phyloP scores from a whole-genome alignment of 1,284 basidiomycete genomes.

The Sparassis latifolia region DNA sequence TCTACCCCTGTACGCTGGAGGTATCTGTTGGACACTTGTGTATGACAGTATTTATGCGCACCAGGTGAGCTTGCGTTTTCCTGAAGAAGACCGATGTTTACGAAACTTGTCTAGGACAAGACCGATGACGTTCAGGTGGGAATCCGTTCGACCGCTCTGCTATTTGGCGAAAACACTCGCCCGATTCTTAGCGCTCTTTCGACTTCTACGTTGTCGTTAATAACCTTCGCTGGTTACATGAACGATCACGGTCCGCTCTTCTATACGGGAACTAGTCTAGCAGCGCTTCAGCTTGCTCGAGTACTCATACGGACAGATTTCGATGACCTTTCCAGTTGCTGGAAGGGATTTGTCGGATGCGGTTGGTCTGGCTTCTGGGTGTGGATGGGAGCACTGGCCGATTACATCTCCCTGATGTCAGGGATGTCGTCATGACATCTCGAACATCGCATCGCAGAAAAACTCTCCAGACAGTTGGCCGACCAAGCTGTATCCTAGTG shows the following conservation, averaged over 20 bases:
- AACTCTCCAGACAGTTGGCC: no score
- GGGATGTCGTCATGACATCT: background rate
- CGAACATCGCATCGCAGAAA: no score
- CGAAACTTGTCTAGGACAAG: slow-evolving; percentile 69
- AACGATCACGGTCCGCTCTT: slow-evolving; percentile 76
- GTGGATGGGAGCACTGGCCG: slow-evolving; percentile 77
- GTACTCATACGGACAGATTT: slow-evolving; percentile 80
- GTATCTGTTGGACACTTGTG: slow-evolving; percentile 89
- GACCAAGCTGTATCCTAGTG: no score
- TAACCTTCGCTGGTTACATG: slow-evolving; percentile 75
- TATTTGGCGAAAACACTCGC: slow-evolving; percentile 78
- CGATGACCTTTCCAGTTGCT: slow-evolving; percentile 79
- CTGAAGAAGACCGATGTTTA: background rate
- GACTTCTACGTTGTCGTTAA: slow-evolving; percentile 64
- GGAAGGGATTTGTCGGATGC: slow-evolving; percentile 87
- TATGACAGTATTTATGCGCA: slow-evolving; percentile 99
- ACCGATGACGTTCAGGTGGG: slow-evolving; percentile 83
- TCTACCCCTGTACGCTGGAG: slow-evolving; percentile 86
- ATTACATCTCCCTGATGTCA: slow-evolving; percentile 50
- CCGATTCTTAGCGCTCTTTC: slow-evolving; percentile 77
- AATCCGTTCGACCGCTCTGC: slow-evolving; percentile 90
- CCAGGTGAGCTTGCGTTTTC: slow-evolving; percentile 47
- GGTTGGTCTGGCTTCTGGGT: slow-evolving; percentile 87
- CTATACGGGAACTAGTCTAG: slow-evolving; percentile 73
- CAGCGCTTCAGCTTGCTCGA: slow-evolving; percentile 75